Conservation (phyloP, 2,329 filamentous ascomycete genomes). For the Penicillium fuscoglaucum region DNA sequence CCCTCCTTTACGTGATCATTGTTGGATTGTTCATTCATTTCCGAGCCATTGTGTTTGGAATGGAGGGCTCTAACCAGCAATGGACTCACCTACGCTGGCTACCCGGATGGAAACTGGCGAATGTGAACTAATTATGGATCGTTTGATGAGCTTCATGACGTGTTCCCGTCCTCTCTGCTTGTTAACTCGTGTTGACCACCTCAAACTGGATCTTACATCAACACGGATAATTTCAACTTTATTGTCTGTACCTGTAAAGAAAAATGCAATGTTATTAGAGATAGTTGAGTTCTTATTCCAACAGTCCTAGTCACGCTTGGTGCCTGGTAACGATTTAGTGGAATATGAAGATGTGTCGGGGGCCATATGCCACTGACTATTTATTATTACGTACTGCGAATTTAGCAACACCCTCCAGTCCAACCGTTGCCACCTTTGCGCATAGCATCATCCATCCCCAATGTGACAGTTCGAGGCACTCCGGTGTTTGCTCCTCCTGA, state of each 20-base stretch:
- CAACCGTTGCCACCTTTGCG: conserved; percentile 41
- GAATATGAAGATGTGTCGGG: neutral
- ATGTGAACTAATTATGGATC: conserved; percentile 59
- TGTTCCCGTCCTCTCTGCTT: neutral
- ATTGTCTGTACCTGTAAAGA: neutral
- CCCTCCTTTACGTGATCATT: conserved; percentile 68
- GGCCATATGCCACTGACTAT: neutral
- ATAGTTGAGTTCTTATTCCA: neutral
- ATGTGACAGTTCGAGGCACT: conserved; percentile 44
- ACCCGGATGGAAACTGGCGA: conserved; percentile 77
- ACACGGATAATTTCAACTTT: neutral
- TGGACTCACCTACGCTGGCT: conserved; percentile 97
- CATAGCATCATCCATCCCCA: conserved; percentile 52
- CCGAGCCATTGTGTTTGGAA: conserved; percentile 93
- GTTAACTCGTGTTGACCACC: neutral
- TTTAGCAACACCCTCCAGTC: conserved; percentile 41
- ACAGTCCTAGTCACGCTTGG: neutral
- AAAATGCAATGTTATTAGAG: neutral
- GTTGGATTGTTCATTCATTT: conserved; percentile 87
- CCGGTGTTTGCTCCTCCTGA: conserved; percentile 39
- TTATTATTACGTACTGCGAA: conserved; percentile 3
- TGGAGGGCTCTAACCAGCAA: conserved; percentile 79
- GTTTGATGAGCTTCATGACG: neutral
- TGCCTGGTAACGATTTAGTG: neutral
- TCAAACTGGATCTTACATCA: neutral